phyloP scores from a whole-genome alignment of 257 asterid genomes.

The Linderniella brevidens region DNA sequence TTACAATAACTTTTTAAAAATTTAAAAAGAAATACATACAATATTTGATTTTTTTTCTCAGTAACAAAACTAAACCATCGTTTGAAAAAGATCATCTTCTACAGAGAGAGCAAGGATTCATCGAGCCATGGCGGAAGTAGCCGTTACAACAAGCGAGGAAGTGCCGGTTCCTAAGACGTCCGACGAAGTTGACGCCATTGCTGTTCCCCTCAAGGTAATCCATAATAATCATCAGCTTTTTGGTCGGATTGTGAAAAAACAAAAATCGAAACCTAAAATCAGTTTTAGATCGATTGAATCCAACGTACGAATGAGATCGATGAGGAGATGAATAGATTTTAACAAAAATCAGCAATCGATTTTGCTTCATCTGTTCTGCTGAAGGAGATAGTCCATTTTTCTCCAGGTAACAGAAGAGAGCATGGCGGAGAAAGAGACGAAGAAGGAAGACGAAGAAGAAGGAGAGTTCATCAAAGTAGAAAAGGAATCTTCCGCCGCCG shows the following conservation, averaged over 20 bases:
- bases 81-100: no score
- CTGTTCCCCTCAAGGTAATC: conserved; percentile 28
- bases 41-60: not conserved
- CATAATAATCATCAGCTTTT: not conserved
- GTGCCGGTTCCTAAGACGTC: conserved; percentile 23
- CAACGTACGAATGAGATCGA: no score
- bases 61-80: no score
- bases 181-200: conserved; percentile 22
- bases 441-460: conserved; percentile 62
- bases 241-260: not conserved
- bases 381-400: not conserved
- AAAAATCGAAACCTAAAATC: not conserved
- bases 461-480: conserved; percentile 86
- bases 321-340: no score
- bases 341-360: no score
- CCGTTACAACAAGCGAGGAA: conserved; percentile 19
- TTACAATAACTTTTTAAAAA: no score
- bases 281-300: not conserved
- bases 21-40: not conserved
- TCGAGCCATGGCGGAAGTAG: conserved; percentile 58
- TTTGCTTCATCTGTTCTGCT: no score
- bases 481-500: conserved; percentile 36
- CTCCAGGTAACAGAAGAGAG: conserved; percentile 22
- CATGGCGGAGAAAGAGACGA: conserved; percentile 17
- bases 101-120: not conserved